Base-by-base conservation (phyloP, 2,329 filamentous ascomycete genomes). In the Pestalotiopsis sp. region DNA sequence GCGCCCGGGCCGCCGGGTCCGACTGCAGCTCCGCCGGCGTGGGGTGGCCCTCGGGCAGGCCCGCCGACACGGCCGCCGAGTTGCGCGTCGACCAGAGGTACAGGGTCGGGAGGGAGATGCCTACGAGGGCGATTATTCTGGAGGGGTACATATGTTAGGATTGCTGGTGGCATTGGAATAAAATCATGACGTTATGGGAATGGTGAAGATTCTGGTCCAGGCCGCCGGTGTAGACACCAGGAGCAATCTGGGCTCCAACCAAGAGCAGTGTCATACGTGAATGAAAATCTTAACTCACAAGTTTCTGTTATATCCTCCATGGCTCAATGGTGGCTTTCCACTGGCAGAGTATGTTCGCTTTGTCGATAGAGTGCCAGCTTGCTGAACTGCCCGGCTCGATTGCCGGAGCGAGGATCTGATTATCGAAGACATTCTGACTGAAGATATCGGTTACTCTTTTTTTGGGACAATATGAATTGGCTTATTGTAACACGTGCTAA, bases 251-350 rank as follows among this genome's bases (percentile, higher is more conserved):
- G 6, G 6, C 41, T 14, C 45, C 45, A 52, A 3, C 9, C 14
- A n/a, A 52, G 45, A n/a, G 0, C 6, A 23, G 45, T 20, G n/a
- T 17, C n/a, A 36, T 36, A 36, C 2, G 6, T 11, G n/a, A 9
- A 52, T 3, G 9, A 9, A 12, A 23, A 4, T 6, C n/a, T 5
- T 13, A 12, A 17, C 66, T 63, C 39, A 69, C 68, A 69, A 41
- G 39, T 41, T 31, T 23, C 66, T 20, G 57, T 69, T 69, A 27
- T 45, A 39, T 31, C 68, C 68, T n/a, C 68, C 68, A 13, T 69
- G 68, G 57, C 65, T 68, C 17, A 63, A 25, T 6, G 68, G 66
- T 11, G 61, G 45, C 41, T 60, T 66, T 23, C 27, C 5, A 11
- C 25, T 20, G 31, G 38, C 45, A 14, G 57, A 13, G 56, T 68